These are phyloP conservation scores for Pseudogymnoascus sp. DNA, from an alignment of 2,329 filamentous ascomycete genomes.

Conservation along the genomic window DNA sequence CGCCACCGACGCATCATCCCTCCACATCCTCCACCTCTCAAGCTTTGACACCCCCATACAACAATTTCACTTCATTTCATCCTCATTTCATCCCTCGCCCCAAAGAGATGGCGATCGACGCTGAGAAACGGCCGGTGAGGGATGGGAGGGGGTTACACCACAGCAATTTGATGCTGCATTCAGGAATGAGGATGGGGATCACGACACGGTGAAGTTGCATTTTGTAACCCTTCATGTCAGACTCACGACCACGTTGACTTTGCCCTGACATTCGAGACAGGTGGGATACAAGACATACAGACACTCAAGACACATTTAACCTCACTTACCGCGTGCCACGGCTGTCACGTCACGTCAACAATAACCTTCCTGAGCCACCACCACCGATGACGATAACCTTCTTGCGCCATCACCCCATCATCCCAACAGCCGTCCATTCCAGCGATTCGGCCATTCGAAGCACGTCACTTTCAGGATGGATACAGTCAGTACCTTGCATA, in stretches of 20 bases:
- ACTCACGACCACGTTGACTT: not conserved
- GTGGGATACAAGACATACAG: not conserved
- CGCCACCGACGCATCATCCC: not conserved
- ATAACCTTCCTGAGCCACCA: not conserved
- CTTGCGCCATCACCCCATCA: not conserved
- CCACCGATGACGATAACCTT: not conserved
- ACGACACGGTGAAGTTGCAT: not conserved
- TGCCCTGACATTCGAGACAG: not conserved
- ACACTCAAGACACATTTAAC: not conserved
- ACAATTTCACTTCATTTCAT: not conserved
- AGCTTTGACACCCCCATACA: not conserved
- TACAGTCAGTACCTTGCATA: not conserved
- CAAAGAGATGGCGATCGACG: slow-evolving; percentile 6
- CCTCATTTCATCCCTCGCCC: not conserved
- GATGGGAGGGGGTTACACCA: not conserved
- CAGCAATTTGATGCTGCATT: not conserved
- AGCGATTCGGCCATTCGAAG: not conserved
- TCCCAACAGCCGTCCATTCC: not conserved
- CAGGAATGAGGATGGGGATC: not conserved
- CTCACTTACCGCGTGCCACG: not conserved
- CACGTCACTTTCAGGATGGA: not conserved
- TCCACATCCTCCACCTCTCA: not conserved
- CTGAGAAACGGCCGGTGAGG: not conserved
- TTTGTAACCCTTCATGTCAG: not conserved
- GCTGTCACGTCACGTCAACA: not conserved